Evolutionary conservation across 2,329 filamentous ascomycete species (phyloP), one percentile per base, ranked within the genome.

Genomic region (Fusarium sp.): DNA sequence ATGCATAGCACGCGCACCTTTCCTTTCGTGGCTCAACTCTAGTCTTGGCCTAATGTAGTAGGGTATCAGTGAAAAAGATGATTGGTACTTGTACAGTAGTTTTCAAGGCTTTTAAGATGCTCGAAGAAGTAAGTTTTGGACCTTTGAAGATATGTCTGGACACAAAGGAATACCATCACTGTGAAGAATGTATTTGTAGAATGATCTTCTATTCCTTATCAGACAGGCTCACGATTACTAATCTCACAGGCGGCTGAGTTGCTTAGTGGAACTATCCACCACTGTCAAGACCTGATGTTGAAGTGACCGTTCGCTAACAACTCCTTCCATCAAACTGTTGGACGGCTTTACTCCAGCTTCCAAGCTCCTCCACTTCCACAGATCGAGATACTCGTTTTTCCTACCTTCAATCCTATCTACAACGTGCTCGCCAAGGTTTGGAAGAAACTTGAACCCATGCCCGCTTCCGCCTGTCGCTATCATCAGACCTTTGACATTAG

Each of bases 371-470:
- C 46, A 50, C 22, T 26, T 39, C 46, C 46, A 50, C 9, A 39
- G 6, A 24, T 50, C 22, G 7, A 50, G 22, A 39, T 28, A 50
- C 7, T 39, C 46, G 4, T 24, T 50, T 6, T 28, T 5, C 22
- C 3, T 39, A 4, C 64, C 61, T 13, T 71, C 67, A 1, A 72
- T 28, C 5, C 69, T 81, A 64, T 88, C 83, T 1, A 85, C 80
- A 14, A 89, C 84, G 63, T 80, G 82, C 36, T 84, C 83, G 2
- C 88, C 87, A 67, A 90, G 82, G 5, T 85, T 84, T 0, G 88
- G 88, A 49, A 89, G 72, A 62, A 88, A 90, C 69, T 90, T 90
- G 75, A 89, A 90, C 0, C 81, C 88, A 75, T 90, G 88, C 0
- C 89, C 88, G 36, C 83, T 86, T 0, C 89, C 89, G 1, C 87